Evolutionary conservation across 345 rosid species (phyloP).

Genomic region (Hibiscus trionum): DNA sequence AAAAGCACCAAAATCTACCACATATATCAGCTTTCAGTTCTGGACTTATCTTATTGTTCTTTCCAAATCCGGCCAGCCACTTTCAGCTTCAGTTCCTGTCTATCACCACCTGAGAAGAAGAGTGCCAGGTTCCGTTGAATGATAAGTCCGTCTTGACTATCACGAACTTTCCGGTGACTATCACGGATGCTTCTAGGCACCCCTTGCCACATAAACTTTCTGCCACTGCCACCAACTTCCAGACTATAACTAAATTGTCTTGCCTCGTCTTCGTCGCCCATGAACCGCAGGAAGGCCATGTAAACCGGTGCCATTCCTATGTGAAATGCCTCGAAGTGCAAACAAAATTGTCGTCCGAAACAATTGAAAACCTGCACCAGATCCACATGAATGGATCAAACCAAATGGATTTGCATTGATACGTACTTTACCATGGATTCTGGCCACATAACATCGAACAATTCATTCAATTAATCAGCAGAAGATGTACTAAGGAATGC

Average conservation of each 20-base stretch:
- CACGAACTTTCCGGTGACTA: constrained; percentile 81
- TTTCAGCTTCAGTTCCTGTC: constrained; percentile 74
- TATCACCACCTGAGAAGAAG: constrained; percentile 74
- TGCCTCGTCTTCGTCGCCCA: constrained; percentile 91
- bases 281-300: constrained; percentile 84
- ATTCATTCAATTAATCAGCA: not conserved
- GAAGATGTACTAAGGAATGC: not conserved
- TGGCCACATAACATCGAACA: not conserved
- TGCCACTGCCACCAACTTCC: constrained; percentile 74
- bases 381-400: not conserved
- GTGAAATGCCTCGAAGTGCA: constrained; percentile 93
- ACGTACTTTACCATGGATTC: not conserved
- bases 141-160: constrained; percentile 77
- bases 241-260: constrained; percentile 72
- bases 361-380: constrained; percentile 72
- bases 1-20: not conserved
- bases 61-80: constrained; percentile 86
- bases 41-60: constrained; percentile 35
- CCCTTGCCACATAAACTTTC: constrained; percentile 79
- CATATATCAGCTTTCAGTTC: not conserved
- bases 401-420: not conserved
- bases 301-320: constrained; percentile 74
- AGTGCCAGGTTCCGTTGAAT: constrained; percentile 78
- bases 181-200: constrained; percentile 81
- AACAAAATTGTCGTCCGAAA: constrained; percentile 84